Percentiles rank a stretch among this genome's conserved stretches.
phyloP scores from a whole-genome alignment of 129 eudicot species.

The Flaveria robusta region DNA sequence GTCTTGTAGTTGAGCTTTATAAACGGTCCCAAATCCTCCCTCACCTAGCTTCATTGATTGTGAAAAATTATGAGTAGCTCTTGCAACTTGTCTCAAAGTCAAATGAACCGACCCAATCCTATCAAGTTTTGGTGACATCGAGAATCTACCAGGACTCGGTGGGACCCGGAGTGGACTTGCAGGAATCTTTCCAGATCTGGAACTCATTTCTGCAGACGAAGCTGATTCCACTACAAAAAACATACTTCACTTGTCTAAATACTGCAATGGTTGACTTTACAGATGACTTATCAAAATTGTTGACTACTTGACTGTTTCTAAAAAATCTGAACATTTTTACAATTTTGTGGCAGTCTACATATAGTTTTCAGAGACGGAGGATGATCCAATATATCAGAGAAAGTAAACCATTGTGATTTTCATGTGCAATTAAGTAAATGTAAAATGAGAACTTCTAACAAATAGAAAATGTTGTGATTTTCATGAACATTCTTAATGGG shows the following conservation, averaged over 20 bases:
- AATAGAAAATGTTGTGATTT: not conserved
- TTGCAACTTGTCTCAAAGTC: constrained; percentile 60
- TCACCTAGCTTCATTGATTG: constrained; percentile 66
- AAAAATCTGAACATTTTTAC: too few species aligned
- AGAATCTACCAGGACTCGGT: constrained; percentile 83
- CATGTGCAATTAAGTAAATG: not conserved
- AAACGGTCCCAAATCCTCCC: constrained; percentile 92
- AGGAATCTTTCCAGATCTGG: constrained; percentile 55
- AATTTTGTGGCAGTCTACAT: too few species aligned
- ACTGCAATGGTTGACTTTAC: not conserved
- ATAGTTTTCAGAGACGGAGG: not conserved
- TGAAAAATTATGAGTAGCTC: constrained; percentile 88
- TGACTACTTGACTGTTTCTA: too few species aligned
- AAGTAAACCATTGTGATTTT: not conserved
- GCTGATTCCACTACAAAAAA: constrained; percentile 56
- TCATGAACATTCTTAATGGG: not conserved
- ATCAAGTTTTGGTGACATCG: constrained; percentile 75
- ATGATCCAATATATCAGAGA: not conserved
- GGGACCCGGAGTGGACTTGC: constrained; percentile 78
- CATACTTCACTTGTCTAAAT: not conserved
- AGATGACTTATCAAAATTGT: too few species aligned
- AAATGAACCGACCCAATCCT: constrained; percentile 82
- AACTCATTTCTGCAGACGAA: constrained; percentile 63
- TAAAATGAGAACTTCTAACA: not conserved
- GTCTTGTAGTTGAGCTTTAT: constrained; percentile 74